Evolutionary conservation across 305 asterid genomes (phyloP).

Genomic region (Solanum hybrid): DNA sequence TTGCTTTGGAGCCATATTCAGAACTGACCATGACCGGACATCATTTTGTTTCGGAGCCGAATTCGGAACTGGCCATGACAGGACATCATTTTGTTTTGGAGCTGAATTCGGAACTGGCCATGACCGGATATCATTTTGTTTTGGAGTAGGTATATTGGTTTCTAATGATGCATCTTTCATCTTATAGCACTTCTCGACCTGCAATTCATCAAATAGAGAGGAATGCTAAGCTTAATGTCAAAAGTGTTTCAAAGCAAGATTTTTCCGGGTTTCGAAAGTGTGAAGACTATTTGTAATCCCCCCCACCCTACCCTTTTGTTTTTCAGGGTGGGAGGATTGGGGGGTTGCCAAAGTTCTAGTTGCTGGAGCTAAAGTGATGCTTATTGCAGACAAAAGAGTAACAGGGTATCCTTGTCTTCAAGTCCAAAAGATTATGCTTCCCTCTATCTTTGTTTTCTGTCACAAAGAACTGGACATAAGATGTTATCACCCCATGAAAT

Average conservation of each 20-base stretch:
- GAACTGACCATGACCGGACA: conserved; percentile 23
- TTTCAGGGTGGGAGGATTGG: neutral
- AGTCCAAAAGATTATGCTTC: neutral
- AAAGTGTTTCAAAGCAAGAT: neutral
- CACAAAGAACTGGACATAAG: neutral
- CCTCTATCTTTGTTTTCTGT: neutral
- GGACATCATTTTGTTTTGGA: neutral
- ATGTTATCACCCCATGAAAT: neutral
- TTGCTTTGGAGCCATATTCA: conserved; percentile 7
- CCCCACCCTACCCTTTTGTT: neutral
- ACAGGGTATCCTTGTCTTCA: neutral
- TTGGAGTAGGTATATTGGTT: conserved; percentile 11
- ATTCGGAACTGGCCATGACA: neutral
- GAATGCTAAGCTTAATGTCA: neutral
- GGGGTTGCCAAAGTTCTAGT: neutral
- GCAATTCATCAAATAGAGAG: conserved; percentile 1
- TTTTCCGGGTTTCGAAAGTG: neutral
- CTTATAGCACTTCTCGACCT: conserved; percentile 9
- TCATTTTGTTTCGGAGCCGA: conserved; percentile 23
- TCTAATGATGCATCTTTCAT: conserved; percentile 10
- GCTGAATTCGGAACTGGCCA: conserved; percentile 7
- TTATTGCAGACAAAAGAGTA: neutral
- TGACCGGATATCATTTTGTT: conserved; percentile 23
- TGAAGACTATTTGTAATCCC: neutral
- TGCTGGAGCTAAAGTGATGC: neutral